These are phyloP conservation scores for Delphinella strobiligena DNA, from an alignment of 2,329 filamentous ascomycete genomes.

Conservation along the genomic window DNA sequence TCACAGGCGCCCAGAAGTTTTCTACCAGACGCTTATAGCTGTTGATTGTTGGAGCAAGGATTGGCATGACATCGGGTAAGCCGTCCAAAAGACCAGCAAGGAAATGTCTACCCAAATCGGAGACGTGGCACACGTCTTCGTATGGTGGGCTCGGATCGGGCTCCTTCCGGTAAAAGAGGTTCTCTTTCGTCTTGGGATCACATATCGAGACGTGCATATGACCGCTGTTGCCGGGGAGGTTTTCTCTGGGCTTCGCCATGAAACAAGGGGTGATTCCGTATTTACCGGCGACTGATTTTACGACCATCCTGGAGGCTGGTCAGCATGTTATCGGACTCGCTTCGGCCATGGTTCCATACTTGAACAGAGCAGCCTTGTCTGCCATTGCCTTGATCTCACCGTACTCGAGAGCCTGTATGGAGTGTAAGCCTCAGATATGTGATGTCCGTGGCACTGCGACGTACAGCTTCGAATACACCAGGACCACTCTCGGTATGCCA, in stretches of 20 bases:
- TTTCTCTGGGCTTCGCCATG: constrained; percentile 93
- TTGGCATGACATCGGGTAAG: constrained; percentile 87
- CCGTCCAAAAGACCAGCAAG: constrained; percentile 81
- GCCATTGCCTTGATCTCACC: constrained; percentile 82
- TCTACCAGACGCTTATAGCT: constrained; percentile 97
- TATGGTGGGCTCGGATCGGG: constrained; percentile 61
- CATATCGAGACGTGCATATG: constrained; percentile 92
- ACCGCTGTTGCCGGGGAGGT: constrained; percentile 85
- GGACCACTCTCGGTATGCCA: constrained; percentile 95
- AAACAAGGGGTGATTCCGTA: constrained; percentile 93
- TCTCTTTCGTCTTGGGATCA: constrained; percentile 59
- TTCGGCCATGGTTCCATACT: constrained; percentile 37
- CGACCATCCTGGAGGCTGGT: constrained; percentile 48
- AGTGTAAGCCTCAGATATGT: constrained; percentile 3
- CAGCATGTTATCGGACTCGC: neutral
- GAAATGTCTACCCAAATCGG: constrained; percentile 84
- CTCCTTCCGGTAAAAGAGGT: constrained; percentile 65
- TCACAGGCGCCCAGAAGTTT: constrained; percentile 98
- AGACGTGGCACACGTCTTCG: constrained; percentile 65
- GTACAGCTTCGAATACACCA: constrained; percentile 82
- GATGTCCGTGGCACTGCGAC: constrained; percentile 13
- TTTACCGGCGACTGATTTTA: constrained; percentile 77
- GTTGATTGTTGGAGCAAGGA: constrained; percentile 89
- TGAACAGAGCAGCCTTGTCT: constrained; percentile 84
- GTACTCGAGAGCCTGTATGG: constrained; percentile 61